Evolutionary conservation across 2,329 filamentous ascomycete genomes (phyloP).

Genomic region (Verticillium dahliae): DNA sequence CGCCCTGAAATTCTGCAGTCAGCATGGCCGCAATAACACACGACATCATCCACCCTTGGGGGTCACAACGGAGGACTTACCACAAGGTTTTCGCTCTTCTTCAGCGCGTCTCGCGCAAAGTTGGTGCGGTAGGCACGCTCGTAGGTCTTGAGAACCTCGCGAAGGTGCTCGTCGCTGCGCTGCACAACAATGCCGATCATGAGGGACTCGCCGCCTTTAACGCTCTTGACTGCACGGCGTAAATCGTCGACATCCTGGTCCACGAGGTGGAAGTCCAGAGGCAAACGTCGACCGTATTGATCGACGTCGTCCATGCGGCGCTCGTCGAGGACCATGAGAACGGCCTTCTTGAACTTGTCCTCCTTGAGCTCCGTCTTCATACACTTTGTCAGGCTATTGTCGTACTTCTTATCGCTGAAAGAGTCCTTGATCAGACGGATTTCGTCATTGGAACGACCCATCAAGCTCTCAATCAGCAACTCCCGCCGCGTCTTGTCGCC

Average conservation of each 20-base stretch:
- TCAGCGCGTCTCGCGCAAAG: slow-evolving; percentile 81
- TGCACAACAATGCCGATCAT: slow-evolving; percentile 83
- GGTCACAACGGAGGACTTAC: slow-evolving; percentile 47
- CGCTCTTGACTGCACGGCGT: slow-evolving; percentile 59
- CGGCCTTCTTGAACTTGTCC: slow-evolving; percentile 90
- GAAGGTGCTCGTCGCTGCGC: slow-evolving; percentile 73
- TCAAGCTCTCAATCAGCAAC: slow-evolving; percentile 85
- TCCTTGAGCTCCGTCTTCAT: slow-evolving; percentile 91
- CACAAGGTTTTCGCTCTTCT: slow-evolving; percentile 86
- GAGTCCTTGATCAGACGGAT: slow-evolving; percentile 78
- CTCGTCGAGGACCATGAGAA: slow-evolving; percentile 78
- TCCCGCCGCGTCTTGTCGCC: slow-evolving; percentile 77
- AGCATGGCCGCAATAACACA: neutral
- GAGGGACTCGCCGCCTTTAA: slow-evolving; percentile 76
- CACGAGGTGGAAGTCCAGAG: slow-evolving; percentile 53
- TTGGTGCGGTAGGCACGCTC: slow-evolving; percentile 68
- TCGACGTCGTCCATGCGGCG: slow-evolving; percentile 76
- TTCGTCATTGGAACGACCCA: slow-evolving; percentile 85
- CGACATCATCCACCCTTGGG: neutral
- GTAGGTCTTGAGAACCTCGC: slow-evolving; percentile 73
- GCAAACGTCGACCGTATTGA: slow-evolving; percentile 50
- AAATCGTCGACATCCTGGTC: slow-evolving; percentile 68
- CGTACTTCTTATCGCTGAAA: slow-evolving; percentile 89
- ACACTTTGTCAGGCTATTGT: slow-evolving; percentile 71
- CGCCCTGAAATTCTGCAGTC: slow-evolving; percentile 55